A percentile compares a stretch with the other conserved stretches of the same genome.
phyloP scores from a whole-genome alignment of 108 stramenopile species.

The Skeletonema potamos region DNA sequence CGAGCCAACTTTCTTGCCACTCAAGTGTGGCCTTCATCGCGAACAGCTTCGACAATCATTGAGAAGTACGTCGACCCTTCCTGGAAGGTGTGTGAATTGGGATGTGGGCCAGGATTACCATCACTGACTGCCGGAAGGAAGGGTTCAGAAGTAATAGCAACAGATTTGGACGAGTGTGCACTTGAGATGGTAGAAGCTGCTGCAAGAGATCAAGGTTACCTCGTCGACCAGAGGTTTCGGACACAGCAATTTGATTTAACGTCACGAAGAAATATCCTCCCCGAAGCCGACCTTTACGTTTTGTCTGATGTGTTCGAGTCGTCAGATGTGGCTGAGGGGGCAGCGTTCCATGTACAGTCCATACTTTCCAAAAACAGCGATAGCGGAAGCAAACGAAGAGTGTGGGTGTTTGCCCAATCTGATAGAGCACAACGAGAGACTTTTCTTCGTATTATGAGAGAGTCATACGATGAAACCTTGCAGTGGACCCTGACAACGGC shows the following conservation, averaged over 20 bases:
- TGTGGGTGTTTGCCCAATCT: constrained; percentile 81
- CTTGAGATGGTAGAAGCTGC: constrained; percentile 60
- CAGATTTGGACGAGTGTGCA: constrained; percentile 62
- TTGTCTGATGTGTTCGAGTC: constrained; percentile 82
- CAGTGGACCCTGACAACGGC: constrained; percentile 27
- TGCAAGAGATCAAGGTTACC: constrained; percentile 56
- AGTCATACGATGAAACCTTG: constrained; percentile 2
- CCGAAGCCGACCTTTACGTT: constrained; percentile 63
- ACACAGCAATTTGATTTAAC: constrained; percentile 59
- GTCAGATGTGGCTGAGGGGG: constrained; percentile 58
- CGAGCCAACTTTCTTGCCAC: constrained; percentile 70
- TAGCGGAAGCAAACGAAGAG: constrained; percentile 10
- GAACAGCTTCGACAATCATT: constrained; percentile 51
- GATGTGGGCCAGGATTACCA: constrained; percentile 78
- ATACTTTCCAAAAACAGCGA: constrained; percentile 12
- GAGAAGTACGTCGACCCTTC: constrained; percentile 34
- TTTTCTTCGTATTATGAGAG: constrained; percentile 41
- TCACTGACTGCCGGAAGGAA: constrained; percentile 53
- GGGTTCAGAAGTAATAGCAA: constrained; percentile 60
- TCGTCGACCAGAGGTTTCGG: constrained; percentile 2
- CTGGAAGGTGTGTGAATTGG: constrained; percentile 69
- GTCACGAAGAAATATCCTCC: constrained; percentile 12
- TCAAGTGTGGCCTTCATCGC: constrained; percentile 83
- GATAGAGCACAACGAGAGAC: constrained; percentile 75
- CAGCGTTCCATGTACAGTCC: constrained; percentile 48